A percentile compares a stretch with the other conserved stretches of the same genome.
These are phyloP conservation scores for Oryza glumipatula DNA, from an alignment of 176 grass and related monocot genomes.

Conservation along the genomic window DNA sequence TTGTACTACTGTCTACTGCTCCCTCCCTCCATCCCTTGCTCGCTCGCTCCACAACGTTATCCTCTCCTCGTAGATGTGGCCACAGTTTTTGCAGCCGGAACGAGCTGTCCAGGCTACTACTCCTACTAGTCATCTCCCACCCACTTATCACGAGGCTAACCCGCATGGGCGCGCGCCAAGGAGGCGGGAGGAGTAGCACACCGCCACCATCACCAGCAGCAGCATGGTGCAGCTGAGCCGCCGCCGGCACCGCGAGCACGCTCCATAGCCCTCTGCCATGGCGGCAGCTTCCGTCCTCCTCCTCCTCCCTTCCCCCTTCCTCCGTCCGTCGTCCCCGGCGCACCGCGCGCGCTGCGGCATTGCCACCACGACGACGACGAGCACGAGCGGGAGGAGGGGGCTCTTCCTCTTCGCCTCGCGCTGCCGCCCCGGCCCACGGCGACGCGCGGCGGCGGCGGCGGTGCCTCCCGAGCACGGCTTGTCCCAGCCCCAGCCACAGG, in stretches of 20 bases:
- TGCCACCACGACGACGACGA: no score
- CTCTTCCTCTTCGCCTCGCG: no score
- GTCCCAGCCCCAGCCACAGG: not conserved
- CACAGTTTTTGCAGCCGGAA: constrained; percentile 14
- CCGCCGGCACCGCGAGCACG: not conserved
- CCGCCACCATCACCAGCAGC: not conserved
- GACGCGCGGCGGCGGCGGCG: not conserved
- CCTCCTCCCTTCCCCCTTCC: not conserved
- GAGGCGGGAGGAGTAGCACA: no score
- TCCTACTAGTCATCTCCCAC: not conserved
- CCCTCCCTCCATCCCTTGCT: no score
- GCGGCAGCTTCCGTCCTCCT: constrained; percentile 29
- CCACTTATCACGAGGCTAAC: not conserved
- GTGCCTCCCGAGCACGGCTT: constrained; percentile 38
- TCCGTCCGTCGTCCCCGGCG: no score
- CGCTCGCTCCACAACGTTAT: no score
- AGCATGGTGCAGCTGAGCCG: constrained; percentile 18
- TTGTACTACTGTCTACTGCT: not conserved
- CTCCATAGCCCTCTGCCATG: constrained; percentile 29
- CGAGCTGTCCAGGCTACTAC: no score
- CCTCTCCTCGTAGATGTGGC: not conserved
- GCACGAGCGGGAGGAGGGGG: no score
- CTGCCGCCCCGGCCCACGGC: no score
- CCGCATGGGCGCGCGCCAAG: not conserved
- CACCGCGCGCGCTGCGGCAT: no score